Evolutionary conservation across 805 yeast genomes (phyloP).

Genomic region (Starmerella ratchasimensis): DNA sequence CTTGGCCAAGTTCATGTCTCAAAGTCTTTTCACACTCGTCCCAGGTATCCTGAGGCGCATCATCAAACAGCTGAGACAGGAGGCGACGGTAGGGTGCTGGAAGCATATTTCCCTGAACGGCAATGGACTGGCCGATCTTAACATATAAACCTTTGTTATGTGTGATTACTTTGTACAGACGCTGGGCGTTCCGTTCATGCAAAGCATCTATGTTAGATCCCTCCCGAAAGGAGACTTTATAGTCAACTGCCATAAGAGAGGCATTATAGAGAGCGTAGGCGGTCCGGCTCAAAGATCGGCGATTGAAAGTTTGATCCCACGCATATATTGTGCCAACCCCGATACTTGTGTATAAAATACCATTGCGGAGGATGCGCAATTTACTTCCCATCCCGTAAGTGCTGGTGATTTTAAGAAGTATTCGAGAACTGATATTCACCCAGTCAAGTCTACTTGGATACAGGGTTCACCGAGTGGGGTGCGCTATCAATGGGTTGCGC

Average conservation of each 20-base stretch:
- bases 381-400: slow-evolving; percentile 1
- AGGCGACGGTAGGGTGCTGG: slow-evolving; percentile 50
- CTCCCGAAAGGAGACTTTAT: slow-evolving; percentile 39
- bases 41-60: slow-evolving; percentile 48
- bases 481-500: no score
- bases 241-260: slow-evolving; percentile 39
- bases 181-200: slow-evolving; percentile 45
- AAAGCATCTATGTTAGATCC: slow-evolving; percentile 37
- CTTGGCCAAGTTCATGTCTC: slow-evolving; percentile 29
- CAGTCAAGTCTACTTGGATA: no score
- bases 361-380: slow-evolving; percentile 6
- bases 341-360: slow-evolving; percentile 1
- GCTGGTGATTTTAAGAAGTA: no score
- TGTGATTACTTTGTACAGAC: slow-evolving; percentile 34
- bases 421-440: no score
- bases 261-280: slow-evolving; percentile 34
- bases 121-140: slow-evolving; percentile 67
- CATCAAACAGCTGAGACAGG: slow-evolving; percentile 48
- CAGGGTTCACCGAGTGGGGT: no score
- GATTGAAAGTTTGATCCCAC: slow-evolving; percentile 31
- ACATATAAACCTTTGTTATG: slow-evolving; percentile 51
- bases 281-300: slow-evolving; percentile 43
- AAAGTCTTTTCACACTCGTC: slow-evolving; percentile 25
- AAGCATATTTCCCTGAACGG: slow-evolving; percentile 56
- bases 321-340: slow-evolving; percentile 21